Evolutionary conservation across 768 basidiomycete species (phyloP), one percentile per base, ranked within the genome.

Genomic region (Lactifluus rugatus): DNA sequence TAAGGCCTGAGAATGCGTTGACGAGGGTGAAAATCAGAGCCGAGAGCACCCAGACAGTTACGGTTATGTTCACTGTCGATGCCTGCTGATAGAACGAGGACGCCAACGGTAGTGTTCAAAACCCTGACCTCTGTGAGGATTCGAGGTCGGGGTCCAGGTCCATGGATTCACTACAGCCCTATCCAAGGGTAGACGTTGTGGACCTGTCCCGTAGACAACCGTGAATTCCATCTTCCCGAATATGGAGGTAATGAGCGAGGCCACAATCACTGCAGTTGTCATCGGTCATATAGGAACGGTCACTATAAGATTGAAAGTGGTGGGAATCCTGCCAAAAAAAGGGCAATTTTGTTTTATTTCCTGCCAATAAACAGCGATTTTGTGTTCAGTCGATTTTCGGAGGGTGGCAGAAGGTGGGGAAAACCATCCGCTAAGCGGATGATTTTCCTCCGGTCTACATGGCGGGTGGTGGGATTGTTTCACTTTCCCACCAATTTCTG

Each of bases 41-140:
- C 14, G 94, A 78, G 7, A 95, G 74, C 56, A 90, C 75, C 91
- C 90, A 92, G 14, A 87, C 89, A 17, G 84, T 72, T 17, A 70
- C 68, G 47, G n/a, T n/a, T n/a, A n/a, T n/a, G n/a, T n/a, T 74
- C 80, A 66, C 81, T 81, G 5, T 78, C 80, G 2, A 93, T 84
- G 46, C 91, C 93, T 0, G 92, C 89, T 1, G 89, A 82, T 7
- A 96, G 79, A 0, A 83, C 82, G 39, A 92, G 81, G 0, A 87
- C 77, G 1, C 93, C 93, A 17, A 96, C 90, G 19, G 80, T 80
- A 25, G 89, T 92, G 47, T 89, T 84, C 49, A 94, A 77, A 2
- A 96, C 79, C 66, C 87, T 85, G 61, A 85, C 76, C 62, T 89
- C 89, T 1, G 85, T 86, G 23, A 95, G 78, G 67, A 93, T 94